These are phyloP conservation scores for Verticillium tricorpus DNA, from an alignment of 2,329 filamentous ascomycete genomes.

Conservation along the genomic window DNA sequence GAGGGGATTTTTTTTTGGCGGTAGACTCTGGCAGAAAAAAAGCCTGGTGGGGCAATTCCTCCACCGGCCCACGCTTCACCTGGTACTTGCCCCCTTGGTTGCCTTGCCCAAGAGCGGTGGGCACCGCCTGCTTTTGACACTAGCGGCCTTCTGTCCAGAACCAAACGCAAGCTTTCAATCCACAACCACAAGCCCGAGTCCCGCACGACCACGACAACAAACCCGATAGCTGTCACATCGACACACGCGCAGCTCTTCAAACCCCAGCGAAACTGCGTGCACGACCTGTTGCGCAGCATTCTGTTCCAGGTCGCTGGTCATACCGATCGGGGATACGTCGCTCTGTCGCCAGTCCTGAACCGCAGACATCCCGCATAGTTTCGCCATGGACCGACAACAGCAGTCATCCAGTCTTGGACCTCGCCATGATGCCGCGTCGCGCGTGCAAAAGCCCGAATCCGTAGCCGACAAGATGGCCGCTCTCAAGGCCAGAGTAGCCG, in stretches of 20 bases:
- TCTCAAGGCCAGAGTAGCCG: constrained; percentile 74
- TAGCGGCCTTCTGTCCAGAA: too few relatives aligned
- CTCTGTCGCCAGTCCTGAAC: background rate
- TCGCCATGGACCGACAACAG: constrained; percentile 46
- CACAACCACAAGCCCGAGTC: too few relatives aligned
- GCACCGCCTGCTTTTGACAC: too few relatives aligned
- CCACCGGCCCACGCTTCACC: background rate
- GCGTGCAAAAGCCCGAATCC: constrained; percentile 52
- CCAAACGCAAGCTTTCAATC: too few relatives aligned
- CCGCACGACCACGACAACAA: too few relatives aligned
- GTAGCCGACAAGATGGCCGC: constrained; percentile 67
- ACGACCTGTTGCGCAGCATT: too few relatives aligned
- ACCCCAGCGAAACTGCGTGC: too few relatives aligned
- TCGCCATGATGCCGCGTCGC: constrained; percentile 48
- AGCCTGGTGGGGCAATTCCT: constrained; percentile 2
- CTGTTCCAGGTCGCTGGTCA: too few relatives aligned
- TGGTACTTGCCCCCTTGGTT: background rate
- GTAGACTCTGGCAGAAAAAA: constrained; percentile 36
- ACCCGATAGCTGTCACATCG: too few relatives aligned
- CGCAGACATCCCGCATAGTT: background rate
- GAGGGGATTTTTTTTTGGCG: constrained; percentile 39
- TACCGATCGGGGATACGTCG: too few relatives aligned
- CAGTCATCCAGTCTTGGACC: constrained; percentile 49
- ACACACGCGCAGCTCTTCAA: too few relatives aligned
- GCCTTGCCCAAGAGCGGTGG: too few relatives aligned